A percentile compares a stretch with the other conserved stretches of the same genome.
Conservation (phyloP, 1,284 basidiomycete species). For the Ustilago crameri region DNA sequence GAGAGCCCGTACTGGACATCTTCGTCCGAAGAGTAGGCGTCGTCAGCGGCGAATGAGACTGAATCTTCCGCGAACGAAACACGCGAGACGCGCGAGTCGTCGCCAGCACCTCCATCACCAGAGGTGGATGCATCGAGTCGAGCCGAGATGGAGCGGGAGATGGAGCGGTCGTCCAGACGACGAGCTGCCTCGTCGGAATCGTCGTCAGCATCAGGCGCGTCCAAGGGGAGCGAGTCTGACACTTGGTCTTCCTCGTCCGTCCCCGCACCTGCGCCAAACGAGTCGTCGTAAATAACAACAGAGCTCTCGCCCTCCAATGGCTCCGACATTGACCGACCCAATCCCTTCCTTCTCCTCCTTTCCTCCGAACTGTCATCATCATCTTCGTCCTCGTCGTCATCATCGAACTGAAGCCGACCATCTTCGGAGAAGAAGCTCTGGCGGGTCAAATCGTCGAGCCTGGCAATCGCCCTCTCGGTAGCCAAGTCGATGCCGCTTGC, state of each 20-base stretch:
- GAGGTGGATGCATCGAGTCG: slow-evolving; percentile 7
- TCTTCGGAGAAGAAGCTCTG: slow-evolving; percentile 45
- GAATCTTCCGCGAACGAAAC: slow-evolving; percentile 35
- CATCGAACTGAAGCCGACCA: slow-evolving; percentile 33
- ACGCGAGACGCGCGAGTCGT: slow-evolving; percentile 27
- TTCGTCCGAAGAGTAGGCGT: slow-evolving; percentile 37
- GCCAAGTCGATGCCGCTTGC: slow-evolving; percentile 33
- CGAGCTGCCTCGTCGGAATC: slow-evolving; percentile 30
- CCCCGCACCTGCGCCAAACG: slow-evolving; percentile 1
- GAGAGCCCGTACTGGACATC: slow-evolving; percentile 25
- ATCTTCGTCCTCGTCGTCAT: slow-evolving; percentile 14
- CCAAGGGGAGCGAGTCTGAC: slow-evolving; percentile 31
- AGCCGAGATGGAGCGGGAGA: slow-evolving; percentile 6
- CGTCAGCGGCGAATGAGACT: slow-evolving; percentile 34
- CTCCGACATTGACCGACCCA: slow-evolving; percentile 34
- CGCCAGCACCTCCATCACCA: slow-evolving; percentile 5
- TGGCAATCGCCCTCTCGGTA: slow-evolving; percentile 24
- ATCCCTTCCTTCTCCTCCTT: slow-evolving; percentile 12
- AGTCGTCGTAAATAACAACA: slow-evolving; percentile 35
- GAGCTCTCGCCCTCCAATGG: slow-evolving; percentile 41
- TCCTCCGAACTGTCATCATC: slow-evolving; percentile 6
- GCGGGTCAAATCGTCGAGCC: slow-evolving; percentile 44
- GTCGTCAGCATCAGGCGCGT: slow-evolving; percentile 17
- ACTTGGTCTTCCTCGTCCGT: slow-evolving; percentile 37
- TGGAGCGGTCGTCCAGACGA: slow-evolving; percentile 6